Evolutionary conservation across 192 early-diverging fungal genomes (phyloP).

Genomic region (Coemansia sp.): DNA sequence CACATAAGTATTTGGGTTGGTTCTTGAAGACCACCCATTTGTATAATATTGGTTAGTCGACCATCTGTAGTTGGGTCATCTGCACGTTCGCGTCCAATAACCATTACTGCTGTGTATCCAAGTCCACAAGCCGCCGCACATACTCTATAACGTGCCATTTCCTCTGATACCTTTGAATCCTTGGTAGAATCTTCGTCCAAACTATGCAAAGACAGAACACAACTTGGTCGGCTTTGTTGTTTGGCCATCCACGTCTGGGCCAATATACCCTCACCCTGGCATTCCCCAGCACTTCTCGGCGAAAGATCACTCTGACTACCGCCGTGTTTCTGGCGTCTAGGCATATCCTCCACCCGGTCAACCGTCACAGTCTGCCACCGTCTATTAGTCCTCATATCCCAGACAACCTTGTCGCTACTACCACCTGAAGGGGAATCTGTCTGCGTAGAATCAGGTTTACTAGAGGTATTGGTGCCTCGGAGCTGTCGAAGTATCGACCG

Average conservation of each 20-base stretch:
- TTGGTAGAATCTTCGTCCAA: not conserved
- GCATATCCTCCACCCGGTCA: constrained; percentile 39
- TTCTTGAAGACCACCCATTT: constrained; percentile 25
- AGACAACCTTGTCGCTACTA: constrained; percentile 3
- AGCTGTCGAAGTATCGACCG: constrained; percentile 41
- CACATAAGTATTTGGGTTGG: constrained; percentile 31
- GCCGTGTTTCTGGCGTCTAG: constrained; percentile 21
- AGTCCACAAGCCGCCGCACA: constrained; percentile 36
- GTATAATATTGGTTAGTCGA: constrained; percentile 15
- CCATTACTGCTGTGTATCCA: constrained; percentile 34
- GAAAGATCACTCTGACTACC: not conserved
- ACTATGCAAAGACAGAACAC: constrained; percentile 38
- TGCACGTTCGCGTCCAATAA: constrained; percentile 20
- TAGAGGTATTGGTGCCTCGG: constrained; percentile 6
- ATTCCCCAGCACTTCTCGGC: not conserved
- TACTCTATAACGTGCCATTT: constrained; percentile 50
- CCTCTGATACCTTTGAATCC: constrained; percentile 5
- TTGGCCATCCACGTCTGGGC: constrained; percentile 7
- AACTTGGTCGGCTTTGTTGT: constrained; percentile 25
- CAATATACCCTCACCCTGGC: constrained; percentile 12
- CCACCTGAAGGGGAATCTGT: not conserved
- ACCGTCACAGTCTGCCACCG: constrained; percentile 40
- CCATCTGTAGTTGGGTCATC: constrained; percentile 13
- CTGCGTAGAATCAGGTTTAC: not conserved
- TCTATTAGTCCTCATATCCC: constrained; percentile 16